Evolutionary conservation across 1,139 yeast species (phyloP).

Genomic region (Nakaseomyces nivariensis): DNA sequence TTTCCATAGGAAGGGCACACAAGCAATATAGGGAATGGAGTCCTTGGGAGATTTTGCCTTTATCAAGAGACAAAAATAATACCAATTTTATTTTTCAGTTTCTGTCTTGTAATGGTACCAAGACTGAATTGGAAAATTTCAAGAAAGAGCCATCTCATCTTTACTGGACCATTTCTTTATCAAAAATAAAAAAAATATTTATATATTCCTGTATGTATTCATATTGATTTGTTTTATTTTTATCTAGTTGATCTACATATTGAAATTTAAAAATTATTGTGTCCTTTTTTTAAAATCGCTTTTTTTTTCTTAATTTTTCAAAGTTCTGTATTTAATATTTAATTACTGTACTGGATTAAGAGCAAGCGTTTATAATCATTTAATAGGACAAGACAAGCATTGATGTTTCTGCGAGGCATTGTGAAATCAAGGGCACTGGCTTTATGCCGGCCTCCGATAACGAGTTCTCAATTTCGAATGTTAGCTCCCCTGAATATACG

Average conservation of each 20-base stretch:
- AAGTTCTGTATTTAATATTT: no score
- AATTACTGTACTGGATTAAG: no score
- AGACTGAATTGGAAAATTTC: not conserved
- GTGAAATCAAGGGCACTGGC: not conserved
- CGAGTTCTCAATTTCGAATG: not conserved
- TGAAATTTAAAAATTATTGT: not conserved
- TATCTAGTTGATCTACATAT: not conserved
- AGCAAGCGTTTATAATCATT: not conserved
- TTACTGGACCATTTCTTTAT: no score
- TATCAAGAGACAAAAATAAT: not conserved
- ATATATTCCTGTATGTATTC: not conserved
- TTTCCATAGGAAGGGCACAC: no score
- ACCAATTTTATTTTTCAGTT: no score
- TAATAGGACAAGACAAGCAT: no score
- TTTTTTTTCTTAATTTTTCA: not conserved
- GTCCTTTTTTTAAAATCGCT: not conserved
- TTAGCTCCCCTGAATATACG: not conserved
- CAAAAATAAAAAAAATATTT: not conserved
- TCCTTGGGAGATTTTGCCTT: no score
- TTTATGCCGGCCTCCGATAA: not conserved
- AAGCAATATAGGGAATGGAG: no score
- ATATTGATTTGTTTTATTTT: not conserved
- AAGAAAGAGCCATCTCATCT: no score
- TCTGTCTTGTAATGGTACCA: not conserved
- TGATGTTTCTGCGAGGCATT: not conserved